These are phyloP conservation scores for Neoboletus subvelutipes DNA, from an alignment of 768 basidiomycete genomes.

Conservation along the genomic window DNA sequence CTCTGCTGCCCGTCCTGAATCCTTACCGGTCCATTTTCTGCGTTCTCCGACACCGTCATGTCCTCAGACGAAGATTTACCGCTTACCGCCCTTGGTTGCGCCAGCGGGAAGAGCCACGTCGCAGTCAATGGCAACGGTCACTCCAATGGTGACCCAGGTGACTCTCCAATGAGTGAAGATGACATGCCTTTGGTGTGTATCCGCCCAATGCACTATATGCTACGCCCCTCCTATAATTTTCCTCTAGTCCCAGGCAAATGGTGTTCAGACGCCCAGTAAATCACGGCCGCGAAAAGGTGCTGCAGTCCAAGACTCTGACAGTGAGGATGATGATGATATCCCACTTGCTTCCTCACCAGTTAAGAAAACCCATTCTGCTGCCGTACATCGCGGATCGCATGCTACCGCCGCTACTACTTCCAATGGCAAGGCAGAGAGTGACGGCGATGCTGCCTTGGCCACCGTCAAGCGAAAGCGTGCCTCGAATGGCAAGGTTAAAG, in stretches of 20 bases:
- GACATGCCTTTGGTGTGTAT: slow-evolving; percentile 68
- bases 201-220: not conserved
- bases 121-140: slow-evolving; percentile 46
- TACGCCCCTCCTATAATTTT: slow-evolving; percentile 29
- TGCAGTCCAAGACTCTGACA: slow-evolving; percentile 50
- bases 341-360: slow-evolving; percentile 73
- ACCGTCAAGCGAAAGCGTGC: slow-evolving; percentile 45
- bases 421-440: slow-evolving; percentile 42
- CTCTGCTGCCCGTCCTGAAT: slow-evolving; percentile 7
- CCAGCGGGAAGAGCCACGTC: slow-evolving; percentile 43
- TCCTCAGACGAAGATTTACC: slow-evolving; percentile 61
- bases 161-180: slow-evolving; percentile 63
- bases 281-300: slow-evolving; percentile 52
- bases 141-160: slow-evolving; percentile 37
- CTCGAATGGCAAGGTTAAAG: slow-evolving; percentile 47
- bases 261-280: slow-evolving; percentile 39
- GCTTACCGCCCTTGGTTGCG: slow-evolving; percentile 39
- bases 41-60: slow-evolving; percentile 40
- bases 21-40: slow-evolving; percentile 7
- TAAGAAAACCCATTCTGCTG: slow-evolving; percentile 44
- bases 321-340: slow-evolving; percentile 65
- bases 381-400: slow-evolving; percentile 41
- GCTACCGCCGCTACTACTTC: slow-evolving; percentile 33
- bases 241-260: slow-evolving; percentile 54
- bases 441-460: slow-evolving; percentile 44